Conservation (phyloP, 208 protist species). For the Kentomonas sorsogonicus region DNA sequence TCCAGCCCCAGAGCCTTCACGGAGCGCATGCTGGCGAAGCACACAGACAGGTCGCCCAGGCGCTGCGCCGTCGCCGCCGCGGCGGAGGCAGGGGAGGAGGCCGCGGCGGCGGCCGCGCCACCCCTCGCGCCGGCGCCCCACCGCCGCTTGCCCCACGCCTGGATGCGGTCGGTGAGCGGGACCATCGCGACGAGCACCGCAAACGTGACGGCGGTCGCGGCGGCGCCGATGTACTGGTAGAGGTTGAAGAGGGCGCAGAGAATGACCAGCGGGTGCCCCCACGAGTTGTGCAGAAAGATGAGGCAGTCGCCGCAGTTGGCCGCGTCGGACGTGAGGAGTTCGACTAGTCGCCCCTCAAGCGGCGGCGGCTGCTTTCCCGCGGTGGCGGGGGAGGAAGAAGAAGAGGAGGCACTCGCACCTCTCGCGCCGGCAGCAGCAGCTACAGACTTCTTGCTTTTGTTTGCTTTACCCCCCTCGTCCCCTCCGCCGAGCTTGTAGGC, state of each 20-base stretch:
- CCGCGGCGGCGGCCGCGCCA: not conserved
- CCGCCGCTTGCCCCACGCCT: not conserved
- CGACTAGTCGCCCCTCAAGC: no score
- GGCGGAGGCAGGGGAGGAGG: not conserved
- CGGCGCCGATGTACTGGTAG: not conserved
- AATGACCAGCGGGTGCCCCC: constrained; percentile 18
- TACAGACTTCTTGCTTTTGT: no score
- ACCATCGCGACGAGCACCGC: constrained; percentile 38
- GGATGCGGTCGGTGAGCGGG: constrained; percentile 67
- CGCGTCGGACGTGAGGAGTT: constrained; percentile 61
- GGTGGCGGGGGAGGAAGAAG: no score
- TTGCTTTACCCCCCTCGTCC: no score
- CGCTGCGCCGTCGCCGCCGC: not conserved
- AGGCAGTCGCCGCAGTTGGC: constrained; percentile 26
- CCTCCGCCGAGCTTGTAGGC: no score
- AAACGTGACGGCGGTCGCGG: not conserved
- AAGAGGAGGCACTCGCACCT: no score
- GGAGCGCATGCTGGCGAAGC: constrained; percentile 59
- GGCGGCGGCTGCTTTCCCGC: no score
- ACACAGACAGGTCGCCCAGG: constrained; percentile 2
- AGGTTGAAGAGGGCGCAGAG: not conserved
- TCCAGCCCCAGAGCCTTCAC: constrained; percentile 23
- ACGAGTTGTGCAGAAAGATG: not conserved
- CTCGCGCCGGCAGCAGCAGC: no score
- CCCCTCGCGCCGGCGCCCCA: not conserved